Evolutionary conservation across 2,329 filamentous ascomycete species (phyloP).

Genomic region (Botrytis hyacinthi): DNA sequence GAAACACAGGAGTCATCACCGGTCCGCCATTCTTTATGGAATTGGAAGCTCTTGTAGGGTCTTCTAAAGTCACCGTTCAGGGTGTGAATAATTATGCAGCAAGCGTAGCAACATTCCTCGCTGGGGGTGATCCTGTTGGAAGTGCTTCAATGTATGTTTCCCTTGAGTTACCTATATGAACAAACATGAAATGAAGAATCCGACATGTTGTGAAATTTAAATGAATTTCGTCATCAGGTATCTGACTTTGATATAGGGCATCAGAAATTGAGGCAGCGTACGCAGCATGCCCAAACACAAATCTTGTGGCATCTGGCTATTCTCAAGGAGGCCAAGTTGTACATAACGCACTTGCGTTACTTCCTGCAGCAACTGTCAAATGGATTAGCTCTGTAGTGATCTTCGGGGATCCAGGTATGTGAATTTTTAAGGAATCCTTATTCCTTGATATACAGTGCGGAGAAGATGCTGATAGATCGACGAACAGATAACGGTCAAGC

Average conservation of each 20-base stretch:
- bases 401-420: slow-evolving; percentile 44
- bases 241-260: slow-evolving; percentile 27
- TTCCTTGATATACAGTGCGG: background rate
- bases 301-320: slow-evolving; percentile 44
- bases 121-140: slow-evolving; percentile 31
- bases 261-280: slow-evolving; percentile 38
- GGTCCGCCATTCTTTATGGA: slow-evolving; percentile 39
- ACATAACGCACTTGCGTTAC: slow-evolving; percentile 41
- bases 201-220: background rate
- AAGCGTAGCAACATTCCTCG: slow-evolving; percentile 32
- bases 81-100: slow-evolving; percentile 39
- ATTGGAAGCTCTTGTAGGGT: slow-evolving; percentile 29
- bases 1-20: slow-evolving; percentile 45
- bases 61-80: slow-evolving; percentile 33
- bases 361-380: slow-evolving; percentile 33
- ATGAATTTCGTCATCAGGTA: background rate
- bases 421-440: background rate
- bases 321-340: slow-evolving; percentile 48
- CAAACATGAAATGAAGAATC: background rate
- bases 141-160: slow-evolving; percentile 33
- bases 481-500: slow-evolving; percentile 27
- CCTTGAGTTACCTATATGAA: background rate
- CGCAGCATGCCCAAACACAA: slow-evolving; percentile 41
- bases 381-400: slow-evolving; percentile 44
- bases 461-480: background rate